phyloP scores from a whole-genome alignment of 768 basidiomycete species.

The Auricularia cornea region DNA sequence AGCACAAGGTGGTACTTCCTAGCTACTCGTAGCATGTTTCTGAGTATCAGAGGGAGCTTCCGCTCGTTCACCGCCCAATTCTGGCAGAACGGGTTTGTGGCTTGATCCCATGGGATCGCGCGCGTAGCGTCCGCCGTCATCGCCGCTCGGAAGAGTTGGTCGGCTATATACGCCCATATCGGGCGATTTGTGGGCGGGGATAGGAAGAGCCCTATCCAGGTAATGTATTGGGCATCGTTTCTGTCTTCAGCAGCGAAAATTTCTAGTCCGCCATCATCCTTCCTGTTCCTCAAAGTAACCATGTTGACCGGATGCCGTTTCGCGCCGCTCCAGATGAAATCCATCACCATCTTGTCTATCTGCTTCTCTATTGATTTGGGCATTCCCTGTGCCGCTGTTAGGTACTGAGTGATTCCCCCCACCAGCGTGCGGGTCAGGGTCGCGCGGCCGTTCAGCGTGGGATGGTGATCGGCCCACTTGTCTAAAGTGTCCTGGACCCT shows the following conservation, averaged over 20 bases:
- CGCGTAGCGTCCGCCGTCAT: background rate
- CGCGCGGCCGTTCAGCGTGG: slow-evolving; percentile 20
- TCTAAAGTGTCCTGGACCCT: slow-evolving; percentile 16
- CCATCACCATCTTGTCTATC: slow-evolving; percentile 14
- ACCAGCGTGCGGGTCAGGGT: slow-evolving; percentile 21
- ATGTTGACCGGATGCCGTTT: slow-evolving; percentile 1
- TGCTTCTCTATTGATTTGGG: slow-evolving; percentile 16
- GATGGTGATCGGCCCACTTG: slow-evolving; percentile 21
- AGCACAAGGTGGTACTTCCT: no score
- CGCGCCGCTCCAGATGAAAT: slow-evolving; percentile 21
- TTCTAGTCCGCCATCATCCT: slow-evolving; percentile 3
- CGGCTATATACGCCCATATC: slow-evolving; percentile 22
- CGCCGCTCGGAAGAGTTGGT: slow-evolving; percentile 4
- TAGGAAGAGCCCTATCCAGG: slow-evolving; percentile 15
- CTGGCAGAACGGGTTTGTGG: background rate
- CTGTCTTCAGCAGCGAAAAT: background rate
- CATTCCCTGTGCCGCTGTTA: slow-evolving; percentile 30
- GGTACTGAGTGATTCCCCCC: slow-evolving; percentile 28
- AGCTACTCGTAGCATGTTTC: no score
- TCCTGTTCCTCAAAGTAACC: background rate
- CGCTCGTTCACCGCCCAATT: no score
- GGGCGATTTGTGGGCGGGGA: slow-evolving; percentile 12
- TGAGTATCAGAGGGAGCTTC: no score
- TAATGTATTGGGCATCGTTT: background rate
- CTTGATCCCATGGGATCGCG: background rate